Percentiles rank a stretch among this genome's conserved stretches.
Conservation (phyloP, 2,329 filamentous ascomycete genomes). For the Madurella fahalii region DNA sequence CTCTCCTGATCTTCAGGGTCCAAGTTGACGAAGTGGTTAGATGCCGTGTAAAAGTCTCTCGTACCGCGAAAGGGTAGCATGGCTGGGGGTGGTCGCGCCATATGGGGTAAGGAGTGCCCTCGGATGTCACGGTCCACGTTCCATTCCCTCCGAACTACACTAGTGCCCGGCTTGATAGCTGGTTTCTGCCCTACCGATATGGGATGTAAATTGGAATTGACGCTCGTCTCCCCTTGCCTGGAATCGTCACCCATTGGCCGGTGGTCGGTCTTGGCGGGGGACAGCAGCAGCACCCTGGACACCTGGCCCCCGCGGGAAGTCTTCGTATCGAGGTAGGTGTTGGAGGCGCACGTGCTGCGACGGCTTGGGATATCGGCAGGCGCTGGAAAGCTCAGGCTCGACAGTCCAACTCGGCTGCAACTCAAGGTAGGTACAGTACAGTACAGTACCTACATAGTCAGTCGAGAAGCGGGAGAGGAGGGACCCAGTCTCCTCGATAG, state of each 20-base stretch:
- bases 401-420: neutral
- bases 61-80: neutral
- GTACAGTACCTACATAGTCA: no score
- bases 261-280: neutral
- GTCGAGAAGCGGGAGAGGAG: neutral
- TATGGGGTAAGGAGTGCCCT: neutral
- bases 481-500: neutral
- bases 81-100: neutral
- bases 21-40: neutral
- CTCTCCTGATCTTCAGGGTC: slow-evolving; percentile 7
- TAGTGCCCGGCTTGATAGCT: neutral
- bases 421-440: neutral
- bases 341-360: neutral
- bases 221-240: slow-evolving; percentile 14
- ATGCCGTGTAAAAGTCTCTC: neutral
- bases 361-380: neutral
- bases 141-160: slow-evolving; percentile 17
- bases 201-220: slow-evolving; percentile 9
- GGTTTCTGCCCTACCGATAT: slow-evolving; percentile 24
- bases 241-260: slow-evolving; percentile 14
- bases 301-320: neutral
- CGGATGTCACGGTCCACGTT: slow-evolving; percentile 19
- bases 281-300: neutral
- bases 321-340: neutral
- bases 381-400: neutral